Evolutionary conservation across 495 filamentous ascomycete species (phyloP).

Genomic region (Hyphodiscus hymeniophilus): DNA sequence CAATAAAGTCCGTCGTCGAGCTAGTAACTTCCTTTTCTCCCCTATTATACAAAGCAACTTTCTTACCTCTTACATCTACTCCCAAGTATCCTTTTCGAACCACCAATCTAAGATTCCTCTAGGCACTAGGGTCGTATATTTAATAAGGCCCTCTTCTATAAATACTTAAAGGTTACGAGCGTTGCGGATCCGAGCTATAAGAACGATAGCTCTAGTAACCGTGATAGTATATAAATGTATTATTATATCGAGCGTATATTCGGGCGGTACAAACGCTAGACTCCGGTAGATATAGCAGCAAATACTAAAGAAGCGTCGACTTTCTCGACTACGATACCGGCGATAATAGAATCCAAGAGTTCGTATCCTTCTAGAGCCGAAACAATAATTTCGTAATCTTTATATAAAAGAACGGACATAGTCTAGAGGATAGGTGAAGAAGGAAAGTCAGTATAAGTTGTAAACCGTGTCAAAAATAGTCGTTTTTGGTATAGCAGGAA

Average conservation of each 20-base stretch:
- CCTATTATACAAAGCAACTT: background rate
- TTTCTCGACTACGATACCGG: background rate
- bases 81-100: background rate
- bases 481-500: background rate
- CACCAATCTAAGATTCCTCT: constrained; percentile 2
- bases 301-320: background rate
- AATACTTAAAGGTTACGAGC: background rate
- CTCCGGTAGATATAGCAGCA: background rate
- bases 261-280: constrained; percentile 1
- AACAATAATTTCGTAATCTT: background rate
- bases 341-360: background rate
- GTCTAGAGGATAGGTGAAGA: background rate
- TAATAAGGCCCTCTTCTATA: background rate
- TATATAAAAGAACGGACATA: background rate
- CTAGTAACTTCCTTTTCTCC: constrained; percentile 2
- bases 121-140: constrained; percentile 1
- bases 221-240: background rate
- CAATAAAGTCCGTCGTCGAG: background rate
- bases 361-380: background rate
- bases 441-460: background rate
- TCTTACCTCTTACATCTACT: background rate
- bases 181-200: background rate
- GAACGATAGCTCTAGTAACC: background rate
- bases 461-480: background rate
- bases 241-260: constrained; percentile 1